Evolutionary conservation across 1,139 yeast genomes (phyloP).

Genomic region (Chernovozyma sophiae-reginae): DNA sequence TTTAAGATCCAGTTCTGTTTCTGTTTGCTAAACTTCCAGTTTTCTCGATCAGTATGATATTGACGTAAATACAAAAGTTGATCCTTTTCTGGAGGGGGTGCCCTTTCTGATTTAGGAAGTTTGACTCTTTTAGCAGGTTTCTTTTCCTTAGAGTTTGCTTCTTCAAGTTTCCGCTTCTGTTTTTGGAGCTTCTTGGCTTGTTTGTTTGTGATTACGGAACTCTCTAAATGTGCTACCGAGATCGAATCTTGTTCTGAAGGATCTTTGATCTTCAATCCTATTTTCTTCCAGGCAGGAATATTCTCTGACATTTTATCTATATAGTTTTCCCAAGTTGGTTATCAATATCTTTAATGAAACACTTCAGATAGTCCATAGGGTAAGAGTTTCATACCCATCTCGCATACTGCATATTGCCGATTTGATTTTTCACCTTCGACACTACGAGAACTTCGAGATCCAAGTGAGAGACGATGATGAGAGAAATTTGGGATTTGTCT

Average conservation of each 20-base stretch:
- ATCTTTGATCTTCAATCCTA: slow-evolving; percentile 63
- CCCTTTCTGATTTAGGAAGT: slow-evolving; percentile 68
- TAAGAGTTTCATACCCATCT: too few relatives aligned
- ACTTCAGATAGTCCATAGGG: too few relatives aligned
- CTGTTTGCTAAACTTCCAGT: slow-evolving; percentile 92
- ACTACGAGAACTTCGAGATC: too few relatives aligned
- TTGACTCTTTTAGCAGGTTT: slow-evolving; percentile 74
- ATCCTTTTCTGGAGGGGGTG: slow-evolving; percentile 77
- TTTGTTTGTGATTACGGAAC: slow-evolving; percentile 43
- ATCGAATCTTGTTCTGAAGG: slow-evolving; percentile 39
- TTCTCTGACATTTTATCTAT: background rate
- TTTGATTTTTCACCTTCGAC: too few relatives aligned
- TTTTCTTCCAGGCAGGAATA: slow-evolving; percentile 85
- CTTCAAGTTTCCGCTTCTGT: slow-evolving; percentile 26
- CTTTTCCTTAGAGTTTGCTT: slow-evolving; percentile 21
- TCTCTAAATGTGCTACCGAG: slow-evolving; percentile 39
- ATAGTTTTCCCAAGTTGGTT: too few relatives aligned
- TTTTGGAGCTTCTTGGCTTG: slow-evolving; percentile 43
- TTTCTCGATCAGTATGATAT: slow-evolving; percentile 52
- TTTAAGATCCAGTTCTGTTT: slow-evolving; percentile 90
- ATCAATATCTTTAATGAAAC: too few relatives aligned
- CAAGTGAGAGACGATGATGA: too few relatives aligned
- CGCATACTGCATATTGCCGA: too few relatives aligned
- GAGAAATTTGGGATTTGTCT: too few relatives aligned
- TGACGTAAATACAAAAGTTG: slow-evolving; percentile 73